phyloP scores from a whole-genome alignment of 768 basidiomycete genomes.

The Dictyophora rubrovolvata region DNA sequence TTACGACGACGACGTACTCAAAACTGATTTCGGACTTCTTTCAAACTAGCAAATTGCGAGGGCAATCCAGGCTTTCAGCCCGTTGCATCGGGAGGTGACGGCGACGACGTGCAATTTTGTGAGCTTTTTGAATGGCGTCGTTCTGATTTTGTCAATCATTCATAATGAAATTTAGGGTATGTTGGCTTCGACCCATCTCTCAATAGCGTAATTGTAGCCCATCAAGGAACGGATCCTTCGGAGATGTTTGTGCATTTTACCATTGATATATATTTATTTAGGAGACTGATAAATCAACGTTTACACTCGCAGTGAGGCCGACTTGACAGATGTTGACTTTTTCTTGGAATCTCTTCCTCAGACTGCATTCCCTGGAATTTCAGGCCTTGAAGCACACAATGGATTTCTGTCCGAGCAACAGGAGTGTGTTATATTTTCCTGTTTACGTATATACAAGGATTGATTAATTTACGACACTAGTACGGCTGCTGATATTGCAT shows the following conservation, averaged over 20 bases:
- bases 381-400: conserved; percentile 30
- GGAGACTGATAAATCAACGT: not conserved
- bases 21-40: not conserved
- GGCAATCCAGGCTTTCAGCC: conserved; percentile 37
- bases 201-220: conserved; percentile 25
- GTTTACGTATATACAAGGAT: not conserved
- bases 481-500: conserved; percentile 29
- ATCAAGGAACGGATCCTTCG: conserved; percentile 28
- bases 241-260: conserved; percentile 18
- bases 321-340: conserved; percentile 30
- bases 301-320: conserved; percentile 23
- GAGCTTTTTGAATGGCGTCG: conserved; percentile 10
- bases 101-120: conserved; percentile 31
- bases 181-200: conserved; percentile 7
- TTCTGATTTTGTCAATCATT: not conserved
- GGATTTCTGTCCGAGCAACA: conserved; percentile 34
- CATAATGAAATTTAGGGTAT: not conserved
- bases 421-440: not conserved
- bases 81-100: conserved; percentile 37
- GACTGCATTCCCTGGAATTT: conserved; percentile 33
- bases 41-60: conserved; percentile 30
- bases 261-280: not conserved
- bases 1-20: not conserved
- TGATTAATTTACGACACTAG: conserved; percentile 15
- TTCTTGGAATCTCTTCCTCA: conserved; percentile 24